phyloP scores from a whole-genome alignment of 495 filamentous ascomycete genomes.

The Podospora pseudopauciseta region DNA sequence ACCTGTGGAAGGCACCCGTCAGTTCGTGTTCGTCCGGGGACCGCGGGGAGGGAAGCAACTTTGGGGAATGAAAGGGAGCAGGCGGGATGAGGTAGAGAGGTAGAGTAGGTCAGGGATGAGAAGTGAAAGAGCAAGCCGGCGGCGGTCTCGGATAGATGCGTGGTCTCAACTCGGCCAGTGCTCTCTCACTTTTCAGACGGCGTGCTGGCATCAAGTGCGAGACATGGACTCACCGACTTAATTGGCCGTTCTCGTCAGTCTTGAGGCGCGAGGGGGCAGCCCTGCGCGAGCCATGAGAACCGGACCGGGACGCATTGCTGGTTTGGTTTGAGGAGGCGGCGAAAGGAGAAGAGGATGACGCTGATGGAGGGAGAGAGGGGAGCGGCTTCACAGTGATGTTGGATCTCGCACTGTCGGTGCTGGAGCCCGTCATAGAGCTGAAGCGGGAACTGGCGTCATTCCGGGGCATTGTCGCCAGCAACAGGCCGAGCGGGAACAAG shows the following conservation, averaged over 20 bases:
- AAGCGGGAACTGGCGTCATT: constrained; percentile 53
- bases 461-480: constrained; percentile 54
- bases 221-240: constrained; percentile 37
- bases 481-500: constrained; percentile 26
- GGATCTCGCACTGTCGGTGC: constrained; percentile 56
- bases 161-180: constrained; percentile 3
- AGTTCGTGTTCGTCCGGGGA: constrained; percentile 23
- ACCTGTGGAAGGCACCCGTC: constrained; percentile 25
- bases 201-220: not conserved
- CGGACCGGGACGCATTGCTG: constrained; percentile 35
- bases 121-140: constrained; percentile 3
- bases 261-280: constrained; percentile 55
- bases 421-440: constrained; percentile 61
- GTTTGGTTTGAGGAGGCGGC: constrained; percentile 41
- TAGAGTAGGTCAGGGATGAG: not conserved
- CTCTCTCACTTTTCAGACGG: not conserved
- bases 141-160: constrained; percentile 5
- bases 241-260: constrained; percentile 48
- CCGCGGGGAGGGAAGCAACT: constrained; percentile 9
- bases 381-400: constrained; percentile 54
- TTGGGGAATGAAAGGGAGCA: not conserved
- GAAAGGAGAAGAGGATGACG: constrained; percentile 36
- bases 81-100: not conserved
- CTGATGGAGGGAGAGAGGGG: constrained; percentile 45
- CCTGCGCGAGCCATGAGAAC: constrained; percentile 37